Evolutionary conservation across 2,329 filamentous ascomycete species (phyloP).

Genomic region (Lachnum nothofagi): DNA sequence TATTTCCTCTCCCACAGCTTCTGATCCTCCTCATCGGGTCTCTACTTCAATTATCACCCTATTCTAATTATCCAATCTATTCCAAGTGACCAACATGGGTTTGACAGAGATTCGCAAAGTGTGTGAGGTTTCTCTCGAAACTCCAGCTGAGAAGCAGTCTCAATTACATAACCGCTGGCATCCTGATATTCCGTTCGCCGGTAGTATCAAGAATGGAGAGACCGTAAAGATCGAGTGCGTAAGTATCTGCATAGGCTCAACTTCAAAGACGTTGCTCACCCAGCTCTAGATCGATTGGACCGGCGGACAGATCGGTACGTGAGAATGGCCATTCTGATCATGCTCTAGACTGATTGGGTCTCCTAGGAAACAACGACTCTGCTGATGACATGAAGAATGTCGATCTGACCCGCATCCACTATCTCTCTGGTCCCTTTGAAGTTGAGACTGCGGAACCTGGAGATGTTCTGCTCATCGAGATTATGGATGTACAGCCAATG

Average conservation of each 20-base stretch:
- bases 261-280: not conserved
- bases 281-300: constrained; percentile 41
- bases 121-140: constrained; percentile 67
- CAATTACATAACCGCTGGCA: constrained; percentile 86
- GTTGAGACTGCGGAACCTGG: constrained; percentile 79
- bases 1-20: not conserved
- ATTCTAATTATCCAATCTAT: not conserved
- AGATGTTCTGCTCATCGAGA: constrained; percentile 74
- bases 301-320: constrained; percentile 74
- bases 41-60: not conserved
- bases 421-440: constrained; percentile 84
- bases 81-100: constrained; percentile 43
- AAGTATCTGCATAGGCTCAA: constrained; percentile 26
- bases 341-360: not conserved
- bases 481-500: constrained; percentile 87
- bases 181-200: constrained; percentile 73
- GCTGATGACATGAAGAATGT: constrained; percentile 85
- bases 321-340: not conserved
- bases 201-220: constrained; percentile 73
- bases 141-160: constrained; percentile 63
- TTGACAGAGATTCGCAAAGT: constrained; percentile 61
- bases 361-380: constrained; percentile 68
- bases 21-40: not conserved
- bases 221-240: constrained; percentile 87
- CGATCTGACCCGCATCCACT: constrained; percentile 79